A percentile compares a stretch with the other conserved stretches of the same genome.
phyloP scores from a whole-genome alignment of 2,329 filamentous ascomycete genomes.

The Stemphylium beticola region DNA sequence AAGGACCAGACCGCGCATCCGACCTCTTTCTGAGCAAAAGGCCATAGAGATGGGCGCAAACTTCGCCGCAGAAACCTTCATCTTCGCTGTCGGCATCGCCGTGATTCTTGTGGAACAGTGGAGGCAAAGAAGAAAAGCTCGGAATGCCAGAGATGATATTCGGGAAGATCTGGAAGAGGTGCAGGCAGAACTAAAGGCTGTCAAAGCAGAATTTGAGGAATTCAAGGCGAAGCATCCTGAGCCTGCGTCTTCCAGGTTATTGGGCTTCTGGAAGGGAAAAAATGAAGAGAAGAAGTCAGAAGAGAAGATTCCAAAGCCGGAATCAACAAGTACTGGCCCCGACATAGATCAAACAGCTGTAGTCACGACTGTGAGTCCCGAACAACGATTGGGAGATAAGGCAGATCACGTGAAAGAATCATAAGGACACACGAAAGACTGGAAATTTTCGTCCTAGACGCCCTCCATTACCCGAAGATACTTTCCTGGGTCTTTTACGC shows the following conservation, averaged over 20 bases:
- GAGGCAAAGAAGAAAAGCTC: constrained; percentile 67
- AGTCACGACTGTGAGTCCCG: neutral
- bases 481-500: neutral
- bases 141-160: constrained; percentile 64
- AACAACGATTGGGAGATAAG: constrained; percentile 1
- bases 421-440: neutral
- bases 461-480: neutral
- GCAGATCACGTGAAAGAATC: neutral
- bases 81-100: constrained; percentile 68
- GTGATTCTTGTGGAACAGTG: constrained; percentile 68
- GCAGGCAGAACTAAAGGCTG: constrained; percentile 54
- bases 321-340: constrained; percentile 4
- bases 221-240: constrained; percentile 46
- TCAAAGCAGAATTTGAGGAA: constrained; percentile 50
- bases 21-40: constrained; percentile 69
- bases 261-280: constrained; percentile 40
- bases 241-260: constrained; percentile 30
- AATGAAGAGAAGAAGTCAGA: constrained; percentile 17
- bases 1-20: constrained; percentile 59
- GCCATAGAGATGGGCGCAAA: constrained; percentile 73
- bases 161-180: constrained; percentile 64
- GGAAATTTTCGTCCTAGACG: neutral
- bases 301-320: constrained; percentile 11
- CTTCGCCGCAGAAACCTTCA: constrained; percentile 71
- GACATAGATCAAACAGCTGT: neutral